Conservation (phyloP, 306 rosid genomes). For the Cicer arietinum region DNA sequence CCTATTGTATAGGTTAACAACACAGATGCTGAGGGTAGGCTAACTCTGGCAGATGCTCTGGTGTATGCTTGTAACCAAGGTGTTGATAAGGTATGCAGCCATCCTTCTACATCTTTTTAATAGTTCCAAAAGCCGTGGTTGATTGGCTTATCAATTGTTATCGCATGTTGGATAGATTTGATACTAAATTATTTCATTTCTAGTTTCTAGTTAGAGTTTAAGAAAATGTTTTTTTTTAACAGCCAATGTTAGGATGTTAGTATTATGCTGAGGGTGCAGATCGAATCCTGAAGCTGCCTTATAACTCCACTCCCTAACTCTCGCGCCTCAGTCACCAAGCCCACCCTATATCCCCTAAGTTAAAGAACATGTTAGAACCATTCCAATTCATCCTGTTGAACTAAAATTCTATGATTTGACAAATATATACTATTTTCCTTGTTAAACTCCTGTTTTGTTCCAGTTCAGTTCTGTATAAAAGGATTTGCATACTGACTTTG, state of each 20-base stretch:
- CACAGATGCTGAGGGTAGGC: conserved; percentile 96
- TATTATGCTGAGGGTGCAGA: too few relatives aligned
- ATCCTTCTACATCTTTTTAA: conserved; percentile 27
- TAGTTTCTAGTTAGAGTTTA: not conserved
- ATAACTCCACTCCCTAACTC: too few relatives aligned
- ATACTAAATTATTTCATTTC: not conserved
- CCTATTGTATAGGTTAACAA: conserved; percentile 74
- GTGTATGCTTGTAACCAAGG: conserved; percentile 93
- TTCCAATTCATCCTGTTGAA: conserved; percentile 21
- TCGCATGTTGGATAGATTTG: conserved; percentile 16
- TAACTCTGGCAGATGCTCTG: conserved; percentile 92
- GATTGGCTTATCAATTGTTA: conserved; percentile 21
- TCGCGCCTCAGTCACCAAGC: too few relatives aligned
- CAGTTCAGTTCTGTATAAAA: conserved; percentile 9
- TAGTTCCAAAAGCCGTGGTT: not conserved
- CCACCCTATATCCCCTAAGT: too few relatives aligned
- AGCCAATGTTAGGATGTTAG: too few relatives aligned
- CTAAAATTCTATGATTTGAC: conserved; percentile 16
- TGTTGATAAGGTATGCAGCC: conserved; percentile 69
- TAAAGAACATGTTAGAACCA: conserved; percentile 17
- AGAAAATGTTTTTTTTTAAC: too few relatives aligned
- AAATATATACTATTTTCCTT: not conserved
- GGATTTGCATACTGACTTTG: not conserved
- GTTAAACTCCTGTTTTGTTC: conserved; percentile 17
- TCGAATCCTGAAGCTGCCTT: too few relatives aligned